A percentile compares a stretch with the other conserved stretches of the same genome.
These are phyloP conservation scores for Debaryomyces castellii DNA, from an alignment of 805 yeast genomes.

Conservation along the genomic window DNA sequence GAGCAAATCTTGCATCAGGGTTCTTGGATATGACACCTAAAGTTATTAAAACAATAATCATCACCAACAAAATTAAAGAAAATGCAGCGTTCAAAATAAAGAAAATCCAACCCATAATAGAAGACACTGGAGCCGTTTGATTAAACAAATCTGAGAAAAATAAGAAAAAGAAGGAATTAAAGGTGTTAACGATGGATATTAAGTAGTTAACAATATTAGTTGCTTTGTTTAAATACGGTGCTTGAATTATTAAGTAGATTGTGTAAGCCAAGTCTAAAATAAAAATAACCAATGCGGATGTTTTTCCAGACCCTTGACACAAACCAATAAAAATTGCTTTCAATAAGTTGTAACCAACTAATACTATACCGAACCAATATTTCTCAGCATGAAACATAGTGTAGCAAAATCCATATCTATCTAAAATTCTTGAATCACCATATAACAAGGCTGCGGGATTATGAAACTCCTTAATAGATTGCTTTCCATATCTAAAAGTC, in stretches of 20 bases:
- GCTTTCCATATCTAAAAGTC: conserved; percentile 60
- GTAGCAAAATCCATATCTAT: conserved; percentile 84
- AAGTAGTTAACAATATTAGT: conserved; percentile 76
- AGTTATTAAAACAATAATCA: conserved; percentile 66
- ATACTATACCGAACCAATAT: conserved; percentile 80
- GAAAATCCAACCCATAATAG: conserved; percentile 91
- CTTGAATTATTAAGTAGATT: conserved; percentile 56
- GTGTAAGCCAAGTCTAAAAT: conserved; percentile 73
- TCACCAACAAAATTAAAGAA: conserved; percentile 67
- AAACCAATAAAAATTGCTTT: conserved; percentile 75
- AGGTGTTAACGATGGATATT: conserved; percentile 67
- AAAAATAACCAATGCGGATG: conserved; percentile 77
- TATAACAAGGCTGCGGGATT: conserved; percentile 88
- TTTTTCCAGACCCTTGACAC: conserved; percentile 77
- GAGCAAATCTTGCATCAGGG: conserved; percentile 86
- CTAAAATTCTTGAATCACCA: conserved; percentile 69
- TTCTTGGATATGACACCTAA: conserved; percentile 71
- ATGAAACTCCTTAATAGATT: conserved; percentile 57
- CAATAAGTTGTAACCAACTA: conserved; percentile 58
- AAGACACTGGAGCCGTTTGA: conserved; percentile 73
- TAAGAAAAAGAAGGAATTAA: conserved; percentile 81
- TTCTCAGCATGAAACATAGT: conserved; percentile 81
- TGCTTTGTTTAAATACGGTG: conserved; percentile 80
- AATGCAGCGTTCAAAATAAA: conserved; percentile 89
- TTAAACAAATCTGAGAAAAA: conserved; percentile 84